Conservation (phyloP, 2,329 filamentous ascomycete species). For the Graphilbum sp. region DNA sequence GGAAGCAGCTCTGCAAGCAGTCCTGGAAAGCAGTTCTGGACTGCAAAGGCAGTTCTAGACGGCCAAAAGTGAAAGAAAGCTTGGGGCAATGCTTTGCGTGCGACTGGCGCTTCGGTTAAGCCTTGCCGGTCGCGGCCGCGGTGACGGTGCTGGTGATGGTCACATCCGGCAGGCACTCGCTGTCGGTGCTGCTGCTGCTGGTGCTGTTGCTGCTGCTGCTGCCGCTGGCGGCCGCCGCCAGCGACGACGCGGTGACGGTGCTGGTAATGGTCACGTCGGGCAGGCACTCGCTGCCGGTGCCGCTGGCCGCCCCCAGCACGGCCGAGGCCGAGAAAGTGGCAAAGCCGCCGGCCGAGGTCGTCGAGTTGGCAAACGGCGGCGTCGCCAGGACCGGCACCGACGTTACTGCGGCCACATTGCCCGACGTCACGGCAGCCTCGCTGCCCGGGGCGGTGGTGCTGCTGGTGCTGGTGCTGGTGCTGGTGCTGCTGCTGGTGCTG, state of each 20-base stretch:
- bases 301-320: background rate
- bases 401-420: no score
- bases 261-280: background rate
- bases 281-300: background rate
- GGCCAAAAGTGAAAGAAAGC: no score
- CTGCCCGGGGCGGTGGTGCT: no score
- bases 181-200: background rate
- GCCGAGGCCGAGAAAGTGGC: background rate
- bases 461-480: no score
- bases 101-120: no score
- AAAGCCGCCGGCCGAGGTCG: background rate
- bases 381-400: no score
- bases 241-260: background rate
- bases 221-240: background rate
- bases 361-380: background rate
- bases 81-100: no score
- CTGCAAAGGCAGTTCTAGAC: no score
- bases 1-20: no score
- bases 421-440: background rate
- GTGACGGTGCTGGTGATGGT: background rate
- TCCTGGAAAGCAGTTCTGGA: no score
- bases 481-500: no score
- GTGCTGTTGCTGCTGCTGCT: background rate
- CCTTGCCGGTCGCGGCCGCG: background rate
- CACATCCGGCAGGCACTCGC: background rate